Base-by-base conservation (phyloP, 2,329 filamentous ascomycete genomes). In the Ophiosphaerella narmari region DNA sequence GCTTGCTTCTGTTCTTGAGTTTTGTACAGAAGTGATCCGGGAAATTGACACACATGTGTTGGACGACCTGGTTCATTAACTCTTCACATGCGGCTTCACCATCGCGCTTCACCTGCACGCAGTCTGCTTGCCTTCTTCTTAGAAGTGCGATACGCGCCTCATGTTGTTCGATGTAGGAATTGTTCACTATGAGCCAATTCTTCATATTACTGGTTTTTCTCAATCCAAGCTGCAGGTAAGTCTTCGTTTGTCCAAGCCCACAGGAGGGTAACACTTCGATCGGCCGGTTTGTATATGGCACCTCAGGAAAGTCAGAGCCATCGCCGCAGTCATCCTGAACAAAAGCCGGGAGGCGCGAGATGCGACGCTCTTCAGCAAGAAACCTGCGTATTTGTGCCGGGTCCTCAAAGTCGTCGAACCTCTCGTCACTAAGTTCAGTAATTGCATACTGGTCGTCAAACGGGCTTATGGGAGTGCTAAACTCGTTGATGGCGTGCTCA, bases 121-220 rank as follows among this genome's bases (percentile, higher is more conserved):
- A 79, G 24, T 78, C 72, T 2, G 63, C 45, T 21, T 66, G 71
- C 42, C 73, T 67, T 3, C 66, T 70, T 1, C 62, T 49, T 2
- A 82, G 68, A 31, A 82, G 66, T 13, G 69, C 52, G 2, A 67
- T 60, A 7, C 79, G 75, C 7, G 79, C 69, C 2, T 60, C 52
- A 54, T 80, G 76, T 53, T 78, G 75, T 11, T 73, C 65, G 41
- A 73, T 66, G 52, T 81, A 80, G 24, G 73, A 72, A 11, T 74
- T 71, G 54, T 82, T 78, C 40, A 82, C 61, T 0, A 71, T 76
- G 11, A 82, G 71, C 80, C 79, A 82, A 48, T 80, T 77, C 16
- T 67, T 59, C 18, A 34, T 39, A 13, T 63, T 57, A 33, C 78
- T 76, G n/a, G 79, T 66, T 47, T 74, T 77, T 45, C 71, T 74